These are phyloP conservation scores for Candida hungchunana DNA, from an alignment of 805 yeast species.

Conservation along the genomic window DNA sequence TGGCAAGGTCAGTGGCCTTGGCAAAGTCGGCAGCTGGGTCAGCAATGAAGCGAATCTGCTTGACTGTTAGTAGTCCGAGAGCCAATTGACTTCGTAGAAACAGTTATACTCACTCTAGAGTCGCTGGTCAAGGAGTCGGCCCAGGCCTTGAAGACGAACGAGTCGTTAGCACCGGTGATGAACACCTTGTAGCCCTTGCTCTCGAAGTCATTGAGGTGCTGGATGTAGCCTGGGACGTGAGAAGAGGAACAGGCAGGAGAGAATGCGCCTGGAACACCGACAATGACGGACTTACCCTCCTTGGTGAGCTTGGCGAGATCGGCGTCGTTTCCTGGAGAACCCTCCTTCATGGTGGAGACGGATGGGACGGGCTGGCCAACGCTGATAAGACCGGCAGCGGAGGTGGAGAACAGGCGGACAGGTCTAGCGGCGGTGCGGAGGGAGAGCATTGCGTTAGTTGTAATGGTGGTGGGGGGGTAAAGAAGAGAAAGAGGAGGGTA, in stretches of 20 bases:
- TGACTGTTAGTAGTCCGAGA: constrained; percentile 2
- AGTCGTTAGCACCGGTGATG: constrained; percentile 79
- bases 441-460: constrained; percentile 7
- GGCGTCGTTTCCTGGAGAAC: constrained; percentile 60
- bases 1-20: constrained; percentile 55
- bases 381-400: constrained; percentile 31
- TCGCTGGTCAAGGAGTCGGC: constrained; percentile 32
- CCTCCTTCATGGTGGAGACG: constrained; percentile 46
- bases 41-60: constrained; percentile 54
- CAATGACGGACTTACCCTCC: constrained; percentile 48
- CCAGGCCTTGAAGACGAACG: constrained; percentile 86
- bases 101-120: constrained; percentile 17
- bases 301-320: constrained; percentile 46
- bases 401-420: constrained; percentile 25
- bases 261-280: constrained; percentile 74
- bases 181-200: constrained; percentile 66
- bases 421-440: constrained; percentile 10
- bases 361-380: constrained; percentile 65
- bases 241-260: constrained; percentile 73
- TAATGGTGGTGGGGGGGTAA: not conserved
- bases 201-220: constrained; percentile 45
- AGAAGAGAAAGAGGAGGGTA: too few relatives aligned
- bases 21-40: constrained; percentile 79
- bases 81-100: not conserved
- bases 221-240: constrained; percentile 73